Conservation (phyloP, 306 rosid genomes). For the Gillenia trifoliata region DNA sequence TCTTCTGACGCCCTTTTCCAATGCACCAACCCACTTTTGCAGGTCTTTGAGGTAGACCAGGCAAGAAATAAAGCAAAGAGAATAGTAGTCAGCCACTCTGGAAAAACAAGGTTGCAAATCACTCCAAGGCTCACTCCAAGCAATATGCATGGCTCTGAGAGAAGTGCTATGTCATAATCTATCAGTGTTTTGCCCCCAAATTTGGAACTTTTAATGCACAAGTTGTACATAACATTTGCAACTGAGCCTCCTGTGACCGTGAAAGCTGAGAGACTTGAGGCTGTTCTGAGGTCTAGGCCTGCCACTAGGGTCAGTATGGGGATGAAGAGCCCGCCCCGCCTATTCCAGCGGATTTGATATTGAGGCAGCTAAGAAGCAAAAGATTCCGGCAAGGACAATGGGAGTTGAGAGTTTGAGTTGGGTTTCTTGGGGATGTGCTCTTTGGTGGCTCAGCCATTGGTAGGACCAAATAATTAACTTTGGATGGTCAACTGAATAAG, state of each 20-base stretch:
- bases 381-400: slow-evolving; percentile 33
- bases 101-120: slow-evolving; percentile 72
- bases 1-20: slow-evolving; percentile 62
- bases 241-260: slow-evolving; percentile 92
- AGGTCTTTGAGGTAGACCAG: slow-evolving; percentile 78
- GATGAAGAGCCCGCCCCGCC: slow-evolving; percentile 88
- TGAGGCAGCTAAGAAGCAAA: slow-evolving; percentile 65
- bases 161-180: slow-evolving; percentile 69
- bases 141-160: slow-evolving; percentile 73
- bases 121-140: slow-evolving; percentile 86
- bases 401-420: slow-evolving; percentile 28
- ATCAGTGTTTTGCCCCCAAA: slow-evolving; percentile 47
- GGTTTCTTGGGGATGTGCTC: slow-evolving; percentile 21
- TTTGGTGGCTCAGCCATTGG: not conserved
- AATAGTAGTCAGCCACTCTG: slow-evolving; percentile 68
- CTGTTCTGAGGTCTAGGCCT: slow-evolving; percentile 72
- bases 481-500: not conserved
- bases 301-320: slow-evolving; percentile 63
- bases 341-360: slow-evolving; percentile 71
- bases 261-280: slow-evolving; percentile 77
- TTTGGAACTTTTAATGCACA: slow-evolving; percentile 33
- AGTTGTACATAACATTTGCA: slow-evolving; percentile 59
- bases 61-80: slow-evolving; percentile 75
- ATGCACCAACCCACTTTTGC: slow-evolving; percentile 41
- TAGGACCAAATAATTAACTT: not conserved